phyloP scores from a whole-genome alignment of 2,329 filamentous ascomycete genomes.

The Alternaria postmessia region DNA sequence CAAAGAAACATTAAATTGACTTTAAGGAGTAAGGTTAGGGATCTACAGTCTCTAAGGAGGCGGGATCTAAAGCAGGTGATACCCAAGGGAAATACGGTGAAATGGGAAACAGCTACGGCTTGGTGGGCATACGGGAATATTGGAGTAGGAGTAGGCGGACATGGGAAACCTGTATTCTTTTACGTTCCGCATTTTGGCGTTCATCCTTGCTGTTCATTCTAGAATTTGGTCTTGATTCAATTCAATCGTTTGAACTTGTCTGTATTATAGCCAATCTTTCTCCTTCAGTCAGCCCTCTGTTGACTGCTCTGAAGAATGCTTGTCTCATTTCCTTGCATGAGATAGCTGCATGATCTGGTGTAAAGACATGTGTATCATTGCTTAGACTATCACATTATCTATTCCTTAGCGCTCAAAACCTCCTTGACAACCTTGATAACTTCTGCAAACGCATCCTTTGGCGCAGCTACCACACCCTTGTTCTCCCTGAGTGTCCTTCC shows the following conservation, averaged over 20 bases:
- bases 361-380: no score
- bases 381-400: not conserved
- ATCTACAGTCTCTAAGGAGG: not conserved
- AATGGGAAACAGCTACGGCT: not conserved
- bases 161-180: not conserved
- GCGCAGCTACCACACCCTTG: slow-evolving; percentile 92
- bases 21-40: not conserved
- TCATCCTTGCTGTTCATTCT: not conserved
- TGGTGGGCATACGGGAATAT: not conserved
- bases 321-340: no score
- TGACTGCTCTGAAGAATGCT: no score
- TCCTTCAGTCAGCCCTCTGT: not conserved
- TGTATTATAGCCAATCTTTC: not conserved
- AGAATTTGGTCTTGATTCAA: not conserved
- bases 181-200: not conserved
- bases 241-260: not conserved
- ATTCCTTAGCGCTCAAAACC: slow-evolving; percentile 64
- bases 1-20: not conserved
- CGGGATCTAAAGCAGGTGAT: not conserved
- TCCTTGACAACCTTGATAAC: slow-evolving; percentile 85
- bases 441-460: slow-evolving; percentile 74
- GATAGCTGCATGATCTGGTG: no score
- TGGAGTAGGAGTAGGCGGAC: not conserved
- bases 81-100: not conserved
- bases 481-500: slow-evolving; percentile 88